A percentile compares a stretch with the other conserved stretches of the same genome.
These are phyloP conservation scores for Nidula niveotomentosa DNA, from an alignment of 1,284 basidiomycete genomes.

Conservation along the genomic window DNA sequence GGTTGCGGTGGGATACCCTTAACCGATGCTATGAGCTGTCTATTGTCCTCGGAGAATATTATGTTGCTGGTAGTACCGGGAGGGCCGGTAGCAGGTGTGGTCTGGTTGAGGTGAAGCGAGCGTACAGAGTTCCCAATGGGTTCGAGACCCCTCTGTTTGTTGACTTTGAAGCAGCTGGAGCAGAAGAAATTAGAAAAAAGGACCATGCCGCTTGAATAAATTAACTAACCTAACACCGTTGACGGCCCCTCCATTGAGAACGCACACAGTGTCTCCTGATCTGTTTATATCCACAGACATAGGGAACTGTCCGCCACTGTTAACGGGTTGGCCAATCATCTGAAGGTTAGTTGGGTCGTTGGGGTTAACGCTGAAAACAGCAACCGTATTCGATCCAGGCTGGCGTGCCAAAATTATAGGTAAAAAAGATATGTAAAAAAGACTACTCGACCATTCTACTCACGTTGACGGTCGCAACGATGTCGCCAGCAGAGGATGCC, in stretches of 20 bases:
- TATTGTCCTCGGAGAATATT: constrained; percentile 42
- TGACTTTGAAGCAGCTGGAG: constrained; percentile 41
- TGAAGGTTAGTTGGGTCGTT: constrained; percentile 35
- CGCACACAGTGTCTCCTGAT: constrained; percentile 36
- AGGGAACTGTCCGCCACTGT: constrained; percentile 47
- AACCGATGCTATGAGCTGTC: constrained; percentile 42
- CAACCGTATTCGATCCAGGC: constrained; percentile 47
- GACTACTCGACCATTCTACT: constrained; percentile 8
- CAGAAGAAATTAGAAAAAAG: background rate
- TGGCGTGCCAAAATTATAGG: constrained; percentile 13
- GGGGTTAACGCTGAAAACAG: constrained; percentile 43
- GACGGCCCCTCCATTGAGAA: constrained; percentile 44
- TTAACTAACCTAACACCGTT: constrained; percentile 41
- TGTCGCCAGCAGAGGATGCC: constrained; percentile 33
- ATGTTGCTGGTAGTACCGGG: constrained; percentile 40
- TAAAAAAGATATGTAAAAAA: background rate
- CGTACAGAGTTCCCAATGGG: constrained; percentile 38
- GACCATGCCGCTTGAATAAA: too few relatives aligned
- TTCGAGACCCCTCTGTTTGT: constrained; percentile 36
- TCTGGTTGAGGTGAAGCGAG: constrained; percentile 41
- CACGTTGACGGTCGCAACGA: constrained; percentile 45
- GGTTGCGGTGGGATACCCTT: constrained; percentile 43
- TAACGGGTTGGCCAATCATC: constrained; percentile 39
- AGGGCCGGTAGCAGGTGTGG: constrained; percentile 40
- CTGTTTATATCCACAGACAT: constrained; percentile 43